Base-by-base conservation (phyloP, 345 rosid genomes). In the Eucalyptus erythrocorys region DNA sequence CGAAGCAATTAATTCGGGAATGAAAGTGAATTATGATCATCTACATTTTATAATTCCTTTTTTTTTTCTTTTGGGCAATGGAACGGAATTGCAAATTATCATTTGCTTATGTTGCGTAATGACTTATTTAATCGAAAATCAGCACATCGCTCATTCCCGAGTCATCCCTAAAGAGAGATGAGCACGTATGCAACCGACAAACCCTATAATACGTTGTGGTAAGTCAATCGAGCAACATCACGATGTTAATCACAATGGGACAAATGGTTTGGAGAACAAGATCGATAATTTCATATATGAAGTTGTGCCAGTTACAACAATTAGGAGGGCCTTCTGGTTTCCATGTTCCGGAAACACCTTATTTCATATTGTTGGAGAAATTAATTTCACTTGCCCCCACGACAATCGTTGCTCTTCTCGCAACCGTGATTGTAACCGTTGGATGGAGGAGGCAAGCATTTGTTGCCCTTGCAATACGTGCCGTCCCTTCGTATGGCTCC, bases 121-220 rank as follows among this genome's bases (percentile, higher is more conserved):
- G 4, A n/a, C 34, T n/a, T 3, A 5, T 30, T 55, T 64, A 0
- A n/a, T 64, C 17, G 0, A 6, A 55, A 55, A 64, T 14, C 5
- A n/a, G 37, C 76, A 55, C 0, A 9, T 24, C 30, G 6, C 30
- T 55, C 27, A 0, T 55, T 55, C 27, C 30, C 22, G 5, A 34
- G 2, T 21, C 13, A 19, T 71, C 11, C 27, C 8, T 71, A 5
- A 71, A 37, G 82, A 37, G 22, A 13, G 82, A 71, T 37, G 15
- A 21, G 40, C 5, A 3, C 13, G 15, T 11, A 37, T 2, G 22
- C 26, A 37, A 10, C 14, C 0, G 2, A 37, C 14, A 11, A n/a
- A 40, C 0, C 13, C 82, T 0, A 37, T 37, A 37, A 37, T 37
- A 76, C 3, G 47, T 76, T 21, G 81, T 1, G 27, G 81, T 37